Base-by-base conservation (phyloP, 805 yeast genomes). In the Starmera caribaea region DNA sequence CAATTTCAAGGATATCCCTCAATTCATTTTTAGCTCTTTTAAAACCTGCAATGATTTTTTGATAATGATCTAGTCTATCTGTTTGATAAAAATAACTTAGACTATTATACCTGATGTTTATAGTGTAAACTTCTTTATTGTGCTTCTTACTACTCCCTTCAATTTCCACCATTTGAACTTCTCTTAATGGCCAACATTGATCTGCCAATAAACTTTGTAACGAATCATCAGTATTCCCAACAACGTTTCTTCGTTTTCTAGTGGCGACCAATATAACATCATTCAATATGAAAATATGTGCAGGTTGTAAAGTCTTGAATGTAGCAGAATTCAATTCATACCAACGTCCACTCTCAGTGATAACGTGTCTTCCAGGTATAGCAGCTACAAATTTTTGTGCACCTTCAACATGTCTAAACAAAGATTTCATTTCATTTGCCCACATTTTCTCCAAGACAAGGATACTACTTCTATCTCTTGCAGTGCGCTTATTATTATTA, bases 341-440 rank as follows among this genome's bases (percentile, higher is more conserved):
- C 96, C 96, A 89, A 37, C 88, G 72, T 3, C 82, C 81, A 55
- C 87, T 77, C 50, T 88, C 92, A 9, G 78, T 73, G 15, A 86
- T 62, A 2, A 88, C 74, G 57, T 87, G 96, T 37, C 96, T 71
- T 4, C 89, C 92, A 0, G 89, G 86, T 8, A 74, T 57, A 2
- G 84, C 76, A 16, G 87, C 82, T 31, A 88, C 67, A 43, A 72
- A 75, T 51, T 83, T 83, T 49, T 84, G 89, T 1, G 95, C 88
- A n/a, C 96, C 94, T 46, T 89, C 96, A 13, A 89, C 95, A 45
- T 82, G 86, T 48, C 77, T 77, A 58, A 81, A 87, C 38, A 88
- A 61, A 8, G 75, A 70, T 40, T 73, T 74, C 53, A 88, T 64
- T 52, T 83, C 87, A 34, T 68, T 67, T 13, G 79, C 82, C 96